Conservation (phyloP, 2,329 filamentous ascomycete species). For the Xylariaceae sp. region DNA sequence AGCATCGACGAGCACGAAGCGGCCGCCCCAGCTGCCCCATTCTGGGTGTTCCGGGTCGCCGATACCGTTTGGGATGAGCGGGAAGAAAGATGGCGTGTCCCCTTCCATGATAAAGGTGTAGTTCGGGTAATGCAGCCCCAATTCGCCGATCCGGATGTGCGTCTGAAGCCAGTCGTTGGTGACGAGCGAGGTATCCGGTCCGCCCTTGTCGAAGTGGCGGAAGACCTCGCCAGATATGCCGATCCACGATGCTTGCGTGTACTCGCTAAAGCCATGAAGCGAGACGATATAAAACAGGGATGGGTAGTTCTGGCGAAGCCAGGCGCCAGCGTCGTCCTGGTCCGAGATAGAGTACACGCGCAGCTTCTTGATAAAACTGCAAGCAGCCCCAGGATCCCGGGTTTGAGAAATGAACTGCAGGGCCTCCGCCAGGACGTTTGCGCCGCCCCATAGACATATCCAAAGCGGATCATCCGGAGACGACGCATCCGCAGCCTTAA, state of each 20-base stretch:
- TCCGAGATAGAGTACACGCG: constrained; percentile 61
- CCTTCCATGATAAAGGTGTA: constrained; percentile 51
- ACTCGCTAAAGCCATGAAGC: constrained; percentile 59
- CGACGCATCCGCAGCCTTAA: constrained; percentile 38
- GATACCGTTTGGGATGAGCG: constrained; percentile 49
- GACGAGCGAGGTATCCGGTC: constrained; percentile 46
- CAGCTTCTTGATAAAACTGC: constrained; percentile 43
- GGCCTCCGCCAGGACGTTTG: constrained; percentile 51
- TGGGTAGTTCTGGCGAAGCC: constrained; percentile 57
- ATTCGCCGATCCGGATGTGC: constrained; percentile 46
- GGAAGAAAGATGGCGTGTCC: constrained; percentile 47
- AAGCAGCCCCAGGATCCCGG: constrained; percentile 34
- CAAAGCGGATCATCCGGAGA: constrained; percentile 46
- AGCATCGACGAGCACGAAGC: constrained; percentile 20
- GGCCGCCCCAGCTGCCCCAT: constrained; percentile 49
- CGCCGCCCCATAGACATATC: constrained; percentile 53
- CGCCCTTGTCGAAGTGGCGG: constrained; percentile 49
- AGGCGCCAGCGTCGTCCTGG: constrained; percentile 59
- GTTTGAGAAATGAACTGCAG: constrained; percentile 43
- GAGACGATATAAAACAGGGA: constrained; percentile 59
- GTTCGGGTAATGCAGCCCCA: constrained; percentile 45
- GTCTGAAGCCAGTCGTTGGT: constrained; percentile 49
- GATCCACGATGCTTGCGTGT: constrained; percentile 56
- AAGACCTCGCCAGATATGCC: constrained; percentile 55
- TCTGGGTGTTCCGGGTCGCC: constrained; percentile 44